Percentiles rank a stretch among this genome's conserved stretches.
Evolutionary conservation across 2,329 filamentous ascomycete genomes (phyloP).

Genomic region (Claviceps digitariae): DNA sequence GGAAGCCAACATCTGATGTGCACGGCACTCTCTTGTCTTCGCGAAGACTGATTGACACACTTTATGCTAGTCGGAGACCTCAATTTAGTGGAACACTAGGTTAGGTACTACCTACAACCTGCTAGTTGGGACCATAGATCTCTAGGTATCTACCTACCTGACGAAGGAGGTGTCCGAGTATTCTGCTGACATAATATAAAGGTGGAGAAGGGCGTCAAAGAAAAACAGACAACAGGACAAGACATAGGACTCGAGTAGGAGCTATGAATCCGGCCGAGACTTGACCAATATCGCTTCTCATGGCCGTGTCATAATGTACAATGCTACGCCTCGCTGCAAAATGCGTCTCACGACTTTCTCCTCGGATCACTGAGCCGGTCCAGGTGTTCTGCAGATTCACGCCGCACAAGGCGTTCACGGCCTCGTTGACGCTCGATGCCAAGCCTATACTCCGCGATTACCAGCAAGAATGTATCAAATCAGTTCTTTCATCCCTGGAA

Average conservation of each 20-base stretch:
- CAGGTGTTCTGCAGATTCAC: constrained; percentile 1
- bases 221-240: not conserved
- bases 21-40: too few relatives aligned
- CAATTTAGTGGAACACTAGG: too few relatives aligned
- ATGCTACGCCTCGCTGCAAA: constrained; percentile 20
- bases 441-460: constrained; percentile 60
- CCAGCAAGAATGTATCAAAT: constrained; percentile 82
- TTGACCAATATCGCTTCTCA: not conserved
- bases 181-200: not conserved
- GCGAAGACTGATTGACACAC: too few relatives aligned
- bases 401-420: constrained; percentile 12
- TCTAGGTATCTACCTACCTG: too few relatives aligned
- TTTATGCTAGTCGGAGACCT: too few relatives aligned
- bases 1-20: too few relatives aligned
- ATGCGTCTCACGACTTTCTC: constrained; percentile 13
- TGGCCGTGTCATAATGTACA: constrained; percentile 19
- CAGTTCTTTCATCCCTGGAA: constrained; percentile 56
- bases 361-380: constrained; percentile 5
- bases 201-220: too few relatives aligned
- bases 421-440: constrained; percentile 9
- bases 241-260: not conserved
- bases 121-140: too few relatives aligned
- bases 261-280: not conserved
- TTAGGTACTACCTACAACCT: too few relatives aligned
- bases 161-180: too few relatives aligned